Evolutionary conservation across 352 stramenopile genomes (phyloP), one percentile per base, ranked within the genome.

Genomic region (Phytophthora agathidicida): DNA sequence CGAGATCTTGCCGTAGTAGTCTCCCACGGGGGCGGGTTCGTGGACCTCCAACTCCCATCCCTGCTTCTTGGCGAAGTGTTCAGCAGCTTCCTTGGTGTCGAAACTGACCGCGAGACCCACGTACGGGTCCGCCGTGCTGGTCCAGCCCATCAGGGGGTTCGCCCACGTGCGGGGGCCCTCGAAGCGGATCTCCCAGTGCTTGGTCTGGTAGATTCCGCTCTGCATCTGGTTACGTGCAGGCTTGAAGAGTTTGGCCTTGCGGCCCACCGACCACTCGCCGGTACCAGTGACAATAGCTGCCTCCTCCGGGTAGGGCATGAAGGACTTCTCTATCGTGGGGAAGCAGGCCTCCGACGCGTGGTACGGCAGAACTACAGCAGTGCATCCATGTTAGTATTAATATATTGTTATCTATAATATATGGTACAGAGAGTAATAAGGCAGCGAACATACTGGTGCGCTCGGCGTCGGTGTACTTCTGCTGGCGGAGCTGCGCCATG

Each of bases 131-230:
- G 83, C 83, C 33, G 80, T 94, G 48, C 75, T 94, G 26, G 89
- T 96, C 94, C 94, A 98, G 52, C 92, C 92, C 94, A 98, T 98
- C 24, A 98, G 77, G 20, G 92, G 90, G 79, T 98, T 98, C 19
- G 82, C 70, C 94, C 94, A 98, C 60, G 80, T 91, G 45, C 79
- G 80, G 8, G 78, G 65, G 41, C 75, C 37, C 48, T 90, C 60
- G 50, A 93, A 93, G 46, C 83, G 81, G 65, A 94, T 89, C 67
- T 94, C 85, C 85, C 85, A 94, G 73, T 94, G 85, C 46, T 82
- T 84, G 13, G 83, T 93, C 67, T 89, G 83, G 70, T 90, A 77
- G 46, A 68, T 89, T 42, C 81, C 80, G 52, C 83, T 94, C 67
- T 94, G 85, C 85, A 93, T 93, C 68, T 93, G 85, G 77, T 93